Conservation (phyloP, 768 basidiomycete genomes). For the Lactarius pseudohatsudake region DNA sequence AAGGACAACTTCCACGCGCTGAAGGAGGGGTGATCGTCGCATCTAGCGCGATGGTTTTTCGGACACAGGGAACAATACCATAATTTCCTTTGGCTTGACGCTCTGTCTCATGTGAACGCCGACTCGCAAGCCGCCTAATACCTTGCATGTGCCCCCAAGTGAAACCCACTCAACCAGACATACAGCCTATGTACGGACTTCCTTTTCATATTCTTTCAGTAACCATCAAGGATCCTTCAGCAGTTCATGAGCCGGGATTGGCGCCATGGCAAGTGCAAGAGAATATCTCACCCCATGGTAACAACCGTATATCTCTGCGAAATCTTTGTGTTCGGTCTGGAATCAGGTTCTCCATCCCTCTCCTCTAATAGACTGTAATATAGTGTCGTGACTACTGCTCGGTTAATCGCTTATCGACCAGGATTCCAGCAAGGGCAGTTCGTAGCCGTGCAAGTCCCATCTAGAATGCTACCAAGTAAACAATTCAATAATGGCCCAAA, state of each 20-base stretch:
- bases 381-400: not conserved
- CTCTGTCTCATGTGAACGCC: not conserved
- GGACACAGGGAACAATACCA: not conserved
- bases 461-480: not conserved
- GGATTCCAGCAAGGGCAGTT: not conserved
- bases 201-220: not conserved
- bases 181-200: not conserved
- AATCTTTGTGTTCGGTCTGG: not conserved
- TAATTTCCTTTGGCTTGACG: not conserved
- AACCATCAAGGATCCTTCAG: not conserved
- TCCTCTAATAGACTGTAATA: not conserved
- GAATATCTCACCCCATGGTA: not conserved
- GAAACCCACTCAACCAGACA: not conserved
- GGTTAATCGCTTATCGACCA: not conserved
- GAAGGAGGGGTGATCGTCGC: conserved; percentile 1
- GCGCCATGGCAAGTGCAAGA: not conserved
- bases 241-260: not conserved
- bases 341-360: not conserved
- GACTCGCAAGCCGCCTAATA: not conserved
- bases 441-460: not conserved
- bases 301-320: not conserved
- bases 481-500: not conserved
- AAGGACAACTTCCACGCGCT: conserved; percentile 3
- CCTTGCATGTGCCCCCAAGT: not conserved
- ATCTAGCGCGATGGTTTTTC: not conserved